These are phyloP conservation scores for Boletus rufocinnamomeus DNA, from an alignment of 768 basidiomycete species.

Conservation along the genomic window DNA sequence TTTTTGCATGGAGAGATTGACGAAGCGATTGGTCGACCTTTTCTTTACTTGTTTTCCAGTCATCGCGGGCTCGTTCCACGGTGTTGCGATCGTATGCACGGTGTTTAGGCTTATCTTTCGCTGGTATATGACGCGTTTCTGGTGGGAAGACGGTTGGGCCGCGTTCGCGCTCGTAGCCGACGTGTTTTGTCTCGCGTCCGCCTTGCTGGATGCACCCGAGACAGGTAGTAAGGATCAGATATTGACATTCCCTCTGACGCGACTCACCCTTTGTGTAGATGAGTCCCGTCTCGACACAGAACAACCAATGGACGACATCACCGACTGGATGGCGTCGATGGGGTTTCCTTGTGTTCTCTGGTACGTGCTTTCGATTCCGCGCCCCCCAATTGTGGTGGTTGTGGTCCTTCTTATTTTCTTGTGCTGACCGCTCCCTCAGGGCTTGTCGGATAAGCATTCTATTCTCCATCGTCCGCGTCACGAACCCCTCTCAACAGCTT, in stretches of 20 bases:
- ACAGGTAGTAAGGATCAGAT: constrained; percentile 6
- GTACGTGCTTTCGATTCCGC: constrained; percentile 10
- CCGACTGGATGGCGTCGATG: constrained; percentile 18
- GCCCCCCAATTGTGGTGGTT: not conserved
- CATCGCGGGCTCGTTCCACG: constrained; percentile 18
- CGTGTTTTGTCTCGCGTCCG: constrained; percentile 10
- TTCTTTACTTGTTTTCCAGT: constrained; percentile 11
- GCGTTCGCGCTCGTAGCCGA: constrained; percentile 24
- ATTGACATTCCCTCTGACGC: not conserved
- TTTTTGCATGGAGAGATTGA: not conserved
- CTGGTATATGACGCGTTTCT: constrained; percentile 22
- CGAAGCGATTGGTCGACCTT: too few species aligned
- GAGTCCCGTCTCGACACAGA: not conserved
- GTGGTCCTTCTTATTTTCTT: not conserved
- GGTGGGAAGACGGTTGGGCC: constrained; percentile 36
- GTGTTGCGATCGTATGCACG: constrained; percentile 27
- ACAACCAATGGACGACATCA: not conserved
- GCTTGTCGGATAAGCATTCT: constrained; percentile 28
- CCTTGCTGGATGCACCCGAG: constrained; percentile 6
- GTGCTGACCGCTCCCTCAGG: constrained; percentile 17
- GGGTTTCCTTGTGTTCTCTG: constrained; percentile 24
- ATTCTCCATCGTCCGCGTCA: constrained; percentile 24
- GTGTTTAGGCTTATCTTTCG: constrained; percentile 27
- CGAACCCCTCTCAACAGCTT: constrained; percentile 12
- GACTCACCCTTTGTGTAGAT: not conserved